A percentile compares a stretch with the other conserved stretches of the same genome.
Conservation (phyloP, 192 early-diverging fungal genomes). For the Obelidium mucronatum region DNA sequence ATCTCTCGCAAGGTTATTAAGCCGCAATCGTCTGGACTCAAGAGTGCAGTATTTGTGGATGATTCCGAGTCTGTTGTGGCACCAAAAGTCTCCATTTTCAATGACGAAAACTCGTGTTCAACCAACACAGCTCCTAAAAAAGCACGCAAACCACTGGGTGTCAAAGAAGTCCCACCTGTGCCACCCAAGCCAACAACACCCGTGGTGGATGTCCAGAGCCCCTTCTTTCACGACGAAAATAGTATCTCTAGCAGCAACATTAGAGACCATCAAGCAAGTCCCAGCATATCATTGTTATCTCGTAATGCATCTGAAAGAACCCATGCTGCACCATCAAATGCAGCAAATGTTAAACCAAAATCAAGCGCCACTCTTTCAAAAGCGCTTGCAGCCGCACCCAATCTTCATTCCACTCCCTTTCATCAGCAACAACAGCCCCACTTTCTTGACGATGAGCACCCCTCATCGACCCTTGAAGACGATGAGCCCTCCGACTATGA, state of each 20-base stretch:
- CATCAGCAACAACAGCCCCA: conserved; percentile 1
- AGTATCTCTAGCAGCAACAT: background rate
- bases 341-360: background rate
- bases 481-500: too few relatives aligned
- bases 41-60: conserved; percentile 18
- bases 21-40: conserved; percentile 25
- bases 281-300: too few relatives aligned
- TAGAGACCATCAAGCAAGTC: background rate
- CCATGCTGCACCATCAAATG: background rate
- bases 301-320: too few relatives aligned
- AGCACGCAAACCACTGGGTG: conserved; percentile 21
- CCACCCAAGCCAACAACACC: background rate
- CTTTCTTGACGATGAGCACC: background rate
- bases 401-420: background rate
- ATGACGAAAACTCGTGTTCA: conserved; percentile 21
- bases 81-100: conserved; percentile 1
- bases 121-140: background rate
- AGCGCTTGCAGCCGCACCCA: background rate
- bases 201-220: conserved; percentile 21
- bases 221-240: conserved; percentile 24
- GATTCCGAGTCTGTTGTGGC: background rate
- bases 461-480: background rate
- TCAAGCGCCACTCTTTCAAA: background rate
- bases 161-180: background rate
- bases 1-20: conserved; percentile 54